Percentiles rank a stretch among this genome's conserved stretches.
These are phyloP conservation scores for Selaginella moellendorffii DNA, from an alignment of 75 land plant species.

Conservation along the genomic window DNA sequence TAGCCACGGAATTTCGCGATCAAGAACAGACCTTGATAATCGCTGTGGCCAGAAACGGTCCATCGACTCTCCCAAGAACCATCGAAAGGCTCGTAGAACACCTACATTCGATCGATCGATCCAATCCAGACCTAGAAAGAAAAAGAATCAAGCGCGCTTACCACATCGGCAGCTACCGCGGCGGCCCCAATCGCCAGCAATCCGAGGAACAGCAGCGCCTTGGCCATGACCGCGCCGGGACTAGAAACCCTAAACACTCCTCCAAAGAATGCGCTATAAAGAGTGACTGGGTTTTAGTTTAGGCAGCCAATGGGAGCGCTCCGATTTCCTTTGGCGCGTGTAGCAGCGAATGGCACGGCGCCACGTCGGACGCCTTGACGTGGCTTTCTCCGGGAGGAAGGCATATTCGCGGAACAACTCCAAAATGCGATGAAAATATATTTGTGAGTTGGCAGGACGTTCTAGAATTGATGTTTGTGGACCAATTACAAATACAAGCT, in stretches of 20 bases:
- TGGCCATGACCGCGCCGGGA: background rate
- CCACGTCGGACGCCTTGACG: background rate
- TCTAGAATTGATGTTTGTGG: no score
- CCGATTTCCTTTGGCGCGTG: background rate
- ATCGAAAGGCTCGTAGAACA: conserved; percentile 23
- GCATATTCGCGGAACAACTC: no score
- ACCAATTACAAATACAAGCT: no score
- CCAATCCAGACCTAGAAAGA: background rate
- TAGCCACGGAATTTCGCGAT: background rate
- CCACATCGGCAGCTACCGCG: background rate
- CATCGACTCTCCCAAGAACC: conserved; percentile 18
- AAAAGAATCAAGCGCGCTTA: background rate
- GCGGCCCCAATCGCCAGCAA: background rate
- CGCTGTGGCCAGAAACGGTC: conserved; percentile 23
- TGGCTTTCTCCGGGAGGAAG: background rate
- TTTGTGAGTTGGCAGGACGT: no score
- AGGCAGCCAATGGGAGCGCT: background rate
- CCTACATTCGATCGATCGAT: conserved; percentile 9
- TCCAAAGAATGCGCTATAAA: no score
- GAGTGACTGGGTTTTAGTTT: background rate
- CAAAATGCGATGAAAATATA: no score
- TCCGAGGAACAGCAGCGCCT: background rate
- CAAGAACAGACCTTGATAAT: conserved; percentile 18
- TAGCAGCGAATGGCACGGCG: background rate
- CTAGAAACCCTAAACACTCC: background rate